phyloP scores from a whole-genome alignment of 169 alveolate genomes.

The Cardiosporidium cionae region DNA sequence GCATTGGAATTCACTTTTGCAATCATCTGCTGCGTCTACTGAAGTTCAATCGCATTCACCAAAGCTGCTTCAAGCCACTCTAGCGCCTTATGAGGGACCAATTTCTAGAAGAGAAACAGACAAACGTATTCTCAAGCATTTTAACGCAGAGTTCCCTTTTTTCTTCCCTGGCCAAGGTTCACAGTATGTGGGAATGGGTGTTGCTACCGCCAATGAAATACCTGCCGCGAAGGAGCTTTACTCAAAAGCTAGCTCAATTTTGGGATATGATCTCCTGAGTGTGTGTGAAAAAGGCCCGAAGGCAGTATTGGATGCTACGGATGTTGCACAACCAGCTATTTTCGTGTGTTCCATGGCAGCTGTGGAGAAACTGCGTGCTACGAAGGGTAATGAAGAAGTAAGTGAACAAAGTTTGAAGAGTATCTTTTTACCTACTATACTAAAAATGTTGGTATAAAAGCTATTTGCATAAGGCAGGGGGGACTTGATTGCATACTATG shows the following conservation, averaged over 20 bases:
- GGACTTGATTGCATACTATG: too few species aligned
- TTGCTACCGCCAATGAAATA: constrained; percentile 19
- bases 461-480: too few species aligned
- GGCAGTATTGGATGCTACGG: constrained; percentile 39
- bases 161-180: constrained; percentile 59
- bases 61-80: too few species aligned
- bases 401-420: neutral
- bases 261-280: constrained; percentile 42
- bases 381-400: constrained; percentile 33
- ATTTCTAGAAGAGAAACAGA: too few species aligned
- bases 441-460: too few species aligned
- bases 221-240: constrained; percentile 36
- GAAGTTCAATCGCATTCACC: too few species aligned
- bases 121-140: too few species aligned
- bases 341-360: constrained; percentile 51
- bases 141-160: too few species aligned
- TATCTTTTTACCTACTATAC: too few species aligned
- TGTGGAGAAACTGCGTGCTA: neutral
- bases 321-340: constrained; percentile 48
- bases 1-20: too few species aligned
- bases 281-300: constrained; percentile 43
- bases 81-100: too few species aligned
- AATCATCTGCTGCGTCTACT: too few species aligned
- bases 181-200: constrained; percentile 44
- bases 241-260: constrained; percentile 36